Conservation (phyloP, 495 filamentous ascomycete species). For the Aspergillus heteromorphus region DNA sequence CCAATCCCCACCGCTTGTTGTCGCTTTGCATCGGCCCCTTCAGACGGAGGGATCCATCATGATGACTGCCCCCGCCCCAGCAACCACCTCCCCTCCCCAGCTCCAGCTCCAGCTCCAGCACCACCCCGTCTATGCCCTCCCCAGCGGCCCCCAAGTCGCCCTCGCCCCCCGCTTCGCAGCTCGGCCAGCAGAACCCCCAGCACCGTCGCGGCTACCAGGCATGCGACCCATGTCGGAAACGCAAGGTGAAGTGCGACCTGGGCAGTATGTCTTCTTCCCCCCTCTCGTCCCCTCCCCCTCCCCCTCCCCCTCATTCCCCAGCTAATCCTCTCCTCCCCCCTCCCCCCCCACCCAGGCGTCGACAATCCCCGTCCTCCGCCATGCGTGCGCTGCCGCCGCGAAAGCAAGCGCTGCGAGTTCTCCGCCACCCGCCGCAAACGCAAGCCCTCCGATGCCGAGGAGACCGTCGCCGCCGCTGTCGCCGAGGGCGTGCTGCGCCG, state of each 20-base stretch:
- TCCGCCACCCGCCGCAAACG: constrained; percentile 92
- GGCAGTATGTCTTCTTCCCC: constrained; percentile 49
- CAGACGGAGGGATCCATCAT: constrained; percentile 13
- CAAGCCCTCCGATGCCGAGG: constrained; percentile 63
- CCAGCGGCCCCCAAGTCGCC: constrained; percentile 22
- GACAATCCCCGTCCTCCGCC: constrained; percentile 92
- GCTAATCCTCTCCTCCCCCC: background rate
- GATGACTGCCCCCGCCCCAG: constrained; percentile 18
- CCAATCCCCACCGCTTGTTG: constrained; percentile 32
- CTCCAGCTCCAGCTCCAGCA: too few species aligned
- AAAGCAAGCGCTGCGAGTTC: constrained; percentile 94
- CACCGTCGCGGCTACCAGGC: constrained; percentile 78
- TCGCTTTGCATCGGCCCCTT: constrained; percentile 46
- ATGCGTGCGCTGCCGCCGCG: constrained; percentile 86
- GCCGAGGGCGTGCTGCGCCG: constrained; percentile 42
- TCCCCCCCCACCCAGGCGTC: constrained; percentile 45
- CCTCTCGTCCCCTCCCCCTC: background rate
- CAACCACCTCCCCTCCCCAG: too few species aligned
- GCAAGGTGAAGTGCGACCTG: constrained; percentile 91
- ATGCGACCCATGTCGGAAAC: constrained; percentile 84
- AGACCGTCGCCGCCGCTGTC: constrained; percentile 28
- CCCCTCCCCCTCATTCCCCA: background rate
- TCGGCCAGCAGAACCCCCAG: constrained; percentile 26
- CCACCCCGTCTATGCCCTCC: constrained; percentile 13
- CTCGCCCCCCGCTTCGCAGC: constrained; percentile 13